Conservation (phyloP, 108 stramenopile species). For the Nannochloropsis gaditana region DNA sequence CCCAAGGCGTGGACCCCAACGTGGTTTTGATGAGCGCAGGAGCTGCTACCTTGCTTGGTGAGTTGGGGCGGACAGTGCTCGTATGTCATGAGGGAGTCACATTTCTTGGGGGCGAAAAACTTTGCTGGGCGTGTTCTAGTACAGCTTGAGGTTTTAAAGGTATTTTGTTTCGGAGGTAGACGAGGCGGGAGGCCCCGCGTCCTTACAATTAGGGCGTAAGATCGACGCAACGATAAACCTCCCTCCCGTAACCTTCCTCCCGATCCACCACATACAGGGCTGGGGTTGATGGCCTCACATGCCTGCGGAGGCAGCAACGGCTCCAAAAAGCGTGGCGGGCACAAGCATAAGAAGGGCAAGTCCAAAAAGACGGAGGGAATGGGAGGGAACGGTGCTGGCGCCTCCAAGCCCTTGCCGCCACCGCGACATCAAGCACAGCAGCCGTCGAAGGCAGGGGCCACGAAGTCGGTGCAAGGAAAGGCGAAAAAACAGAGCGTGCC, state of each 20-base stretch:
- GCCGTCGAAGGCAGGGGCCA: neutral
- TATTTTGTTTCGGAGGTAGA: neutral
- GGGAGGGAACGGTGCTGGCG: neutral
- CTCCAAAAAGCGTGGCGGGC: neutral
- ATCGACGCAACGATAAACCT: neutral
- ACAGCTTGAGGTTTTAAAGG: too few species aligned
- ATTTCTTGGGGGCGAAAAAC: too few species aligned
- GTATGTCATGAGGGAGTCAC: too few species aligned
- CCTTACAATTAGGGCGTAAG: neutral
- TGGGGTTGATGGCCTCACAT: neutral
- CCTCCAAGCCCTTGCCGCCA: neutral
- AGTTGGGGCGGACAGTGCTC: neutral
- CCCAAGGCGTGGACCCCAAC: neutral
- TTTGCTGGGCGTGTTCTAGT: too few species aligned
- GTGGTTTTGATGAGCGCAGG: neutral
- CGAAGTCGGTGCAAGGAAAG: neutral
- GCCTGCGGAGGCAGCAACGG: neutral
- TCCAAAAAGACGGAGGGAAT: neutral
- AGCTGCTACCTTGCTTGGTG: constrained; percentile 16
- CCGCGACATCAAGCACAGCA: neutral
- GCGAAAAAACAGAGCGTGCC: neutral
- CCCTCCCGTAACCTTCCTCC: neutral
- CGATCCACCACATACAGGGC: neutral
- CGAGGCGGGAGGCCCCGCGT: neutral
- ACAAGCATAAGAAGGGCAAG: constrained; percentile 11